Base-by-base conservation (phyloP, 768 basidiomycete species). In the Rhodotorula sphaerocarpa region DNA sequence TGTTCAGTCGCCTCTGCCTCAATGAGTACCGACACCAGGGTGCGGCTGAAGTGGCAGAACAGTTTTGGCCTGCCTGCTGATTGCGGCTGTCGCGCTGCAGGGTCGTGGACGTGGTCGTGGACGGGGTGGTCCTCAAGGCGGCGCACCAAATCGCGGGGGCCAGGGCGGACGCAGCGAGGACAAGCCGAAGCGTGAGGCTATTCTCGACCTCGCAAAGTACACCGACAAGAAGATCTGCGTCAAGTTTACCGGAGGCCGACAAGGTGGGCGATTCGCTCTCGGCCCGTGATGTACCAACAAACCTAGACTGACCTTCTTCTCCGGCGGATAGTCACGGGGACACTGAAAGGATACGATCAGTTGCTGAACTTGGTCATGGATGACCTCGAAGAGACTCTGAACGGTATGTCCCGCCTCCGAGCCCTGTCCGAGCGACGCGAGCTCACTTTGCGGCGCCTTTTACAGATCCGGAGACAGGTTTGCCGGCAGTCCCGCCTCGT, bases 241-340 rank as follows among this genome's bases (percentile, higher is more conserved):
- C 73, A 96, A 95, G 76, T 97, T 99, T 74, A 90, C 90, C n/a
- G 95, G 95, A 47, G 93, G 93, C 43, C 79, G 95, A 44, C 91
- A 99, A 57, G 50, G 48, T 66, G 31, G 33, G 59, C n/a, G n/a
- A n/a, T 65, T 52, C 46, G 16, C 44, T 5, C 27, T 44, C 34
- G 36, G 18, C 30, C 53, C 28, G 12, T 25, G n/a, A 27, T 63
- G 23, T 27, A 5, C 3, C 23, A 15, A 10, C 43, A 11, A 4
- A 12, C 23, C 27, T 21, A 21, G 25, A 23, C 31, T 15, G 10
- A 2, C 18, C 41, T 7, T 39, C 54, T 27, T 27, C 71, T 18
- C 57, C 20, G 31, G 23, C 45, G 11, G 5, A 7, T 46, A 96
- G 93, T 96, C 55, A 87, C 83, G 12, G 95, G 95, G 5, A 81